Base-by-base conservation (phyloP, 768 basidiomycete genomes). In the Tylopilus vinaceipallidus region DNA sequence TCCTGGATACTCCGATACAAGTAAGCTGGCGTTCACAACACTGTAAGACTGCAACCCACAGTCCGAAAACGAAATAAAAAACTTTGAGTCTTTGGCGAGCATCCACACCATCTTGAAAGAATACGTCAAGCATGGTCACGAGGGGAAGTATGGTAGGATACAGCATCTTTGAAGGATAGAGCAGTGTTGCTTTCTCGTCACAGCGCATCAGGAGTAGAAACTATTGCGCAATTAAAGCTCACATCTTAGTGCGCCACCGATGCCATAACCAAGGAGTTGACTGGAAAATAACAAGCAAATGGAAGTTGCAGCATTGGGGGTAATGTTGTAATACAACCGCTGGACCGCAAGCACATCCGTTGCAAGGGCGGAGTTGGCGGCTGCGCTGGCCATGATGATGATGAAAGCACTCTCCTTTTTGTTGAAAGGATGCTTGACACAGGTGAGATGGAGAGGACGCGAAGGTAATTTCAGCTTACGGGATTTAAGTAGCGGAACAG, bases 331-430 rank as follows among this genome's bases (percentile, higher is more conserved):
- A 57, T 72, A 81, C 14, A 81, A 24, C 0, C 77, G 72, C 49
- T 81, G 80, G 5, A 80, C 79, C 0, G 79, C 76, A 39, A 82
- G 63, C 5, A 81, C 73, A 40, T 81, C 78, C 0, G 79, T 81
- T 1, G 71, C 80, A 20, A 81, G 71, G 4, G 80, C 79, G 0
- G 76, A 73, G 40, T 75, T 78, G 13, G 79, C 74, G 4, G 80
- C 79, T 4, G 80, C 77, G 50, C 75, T 73, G 19, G 78, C 59
- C 80, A 81, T 81, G 51, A 81, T 78, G 11, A 81, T 72, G 30
- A 81, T 75, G 54, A 81, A 79, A 0, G 78, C 77, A 59, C 78
- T 77, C 59, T 82, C 81, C 43, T 81, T 81, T 62, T 77, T 81
- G 58, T 81, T 81, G 64, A 80, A 81, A 2, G 81, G 76, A 23